phyloP scores from a whole-genome alignment of 805 yeast species.

The Barnettozyma populi region DNA sequence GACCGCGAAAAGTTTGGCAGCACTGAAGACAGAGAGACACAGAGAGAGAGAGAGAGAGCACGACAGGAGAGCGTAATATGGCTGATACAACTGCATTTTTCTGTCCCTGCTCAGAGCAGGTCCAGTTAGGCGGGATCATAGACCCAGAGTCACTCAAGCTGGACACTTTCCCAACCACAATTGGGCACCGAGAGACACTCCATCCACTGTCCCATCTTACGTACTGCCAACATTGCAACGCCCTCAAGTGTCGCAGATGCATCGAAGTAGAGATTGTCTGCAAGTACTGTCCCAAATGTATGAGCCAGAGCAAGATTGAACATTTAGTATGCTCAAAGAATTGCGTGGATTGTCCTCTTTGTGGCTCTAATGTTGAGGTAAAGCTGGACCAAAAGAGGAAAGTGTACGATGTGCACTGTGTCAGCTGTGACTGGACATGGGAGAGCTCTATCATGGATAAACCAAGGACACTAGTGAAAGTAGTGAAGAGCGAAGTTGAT shows the following conservation, averaged over 20 bases:
- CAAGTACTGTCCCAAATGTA: constrained; percentile 25
- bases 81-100: constrained; percentile 9
- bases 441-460: constrained; percentile 14
- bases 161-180: constrained; percentile 21
- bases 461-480: constrained; percentile 13
- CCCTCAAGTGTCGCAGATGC: constrained; percentile 25
- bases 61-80: background rate
- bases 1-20: background rate
- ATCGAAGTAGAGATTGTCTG: constrained; percentile 21
- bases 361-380: constrained; percentile 13
- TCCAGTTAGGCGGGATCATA: constrained; percentile 6
- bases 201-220: constrained; percentile 16
- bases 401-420: constrained; percentile 13
- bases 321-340: constrained; percentile 21
- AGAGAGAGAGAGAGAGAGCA: background rate
- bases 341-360: constrained; percentile 25
- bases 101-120: constrained; percentile 25
- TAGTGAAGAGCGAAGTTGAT: constrained; percentile 10
- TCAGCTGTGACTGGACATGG: constrained; percentile 15
- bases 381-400: constrained; percentile 7
- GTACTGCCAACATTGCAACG: constrained; percentile 23
- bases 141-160: constrained; percentile 8
- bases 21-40: background rate
- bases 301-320: constrained; percentile 22
- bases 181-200: constrained; percentile 15